Evolutionary conservation across 2,329 filamentous ascomycete genomes (phyloP).

Genomic region (Magnaporthiopsis rhizophila): DNA sequence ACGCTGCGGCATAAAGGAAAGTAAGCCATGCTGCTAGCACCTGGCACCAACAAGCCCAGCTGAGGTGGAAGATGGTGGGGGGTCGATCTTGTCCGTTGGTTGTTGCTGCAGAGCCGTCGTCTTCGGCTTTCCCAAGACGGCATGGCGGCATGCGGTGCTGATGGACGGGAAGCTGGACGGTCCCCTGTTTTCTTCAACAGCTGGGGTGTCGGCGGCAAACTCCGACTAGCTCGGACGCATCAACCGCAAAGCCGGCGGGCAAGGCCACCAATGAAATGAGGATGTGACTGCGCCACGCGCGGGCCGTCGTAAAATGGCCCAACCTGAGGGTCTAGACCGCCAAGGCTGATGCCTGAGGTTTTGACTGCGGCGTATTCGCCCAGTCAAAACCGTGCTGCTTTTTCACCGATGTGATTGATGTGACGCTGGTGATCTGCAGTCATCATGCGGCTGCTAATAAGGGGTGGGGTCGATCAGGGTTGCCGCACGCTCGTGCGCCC

Average conservation of each 20-base stretch:
- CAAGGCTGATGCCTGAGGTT: background rate
- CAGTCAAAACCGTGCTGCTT: background rate
- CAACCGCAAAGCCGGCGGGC: too few species aligned
- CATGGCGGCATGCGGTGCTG: background rate
- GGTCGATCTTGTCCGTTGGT: background rate
- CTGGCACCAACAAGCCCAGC: background rate
- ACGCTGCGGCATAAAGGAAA: background rate
- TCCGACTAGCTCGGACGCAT: background rate
- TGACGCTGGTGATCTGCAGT: background rate
- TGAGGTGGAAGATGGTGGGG: background rate
- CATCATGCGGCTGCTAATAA: background rate
- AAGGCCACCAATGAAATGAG: background rate
- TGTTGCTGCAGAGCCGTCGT: background rate
- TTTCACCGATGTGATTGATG: background rate
- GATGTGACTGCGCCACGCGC: background rate
- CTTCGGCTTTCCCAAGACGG: background rate
- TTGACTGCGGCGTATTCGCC: background rate
- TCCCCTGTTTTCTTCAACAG: background rate
- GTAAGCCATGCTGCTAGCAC: background rate
- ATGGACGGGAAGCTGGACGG: background rate
- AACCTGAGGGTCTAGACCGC: background rate
- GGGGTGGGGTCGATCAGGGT: too few species aligned
- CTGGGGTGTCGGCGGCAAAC: background rate
- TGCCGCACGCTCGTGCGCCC: too few species aligned
- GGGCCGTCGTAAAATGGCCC: background rate